Conservation (phyloP, 768 basidiomycete genomes). For the Flagelloscypha sp. region DNA sequence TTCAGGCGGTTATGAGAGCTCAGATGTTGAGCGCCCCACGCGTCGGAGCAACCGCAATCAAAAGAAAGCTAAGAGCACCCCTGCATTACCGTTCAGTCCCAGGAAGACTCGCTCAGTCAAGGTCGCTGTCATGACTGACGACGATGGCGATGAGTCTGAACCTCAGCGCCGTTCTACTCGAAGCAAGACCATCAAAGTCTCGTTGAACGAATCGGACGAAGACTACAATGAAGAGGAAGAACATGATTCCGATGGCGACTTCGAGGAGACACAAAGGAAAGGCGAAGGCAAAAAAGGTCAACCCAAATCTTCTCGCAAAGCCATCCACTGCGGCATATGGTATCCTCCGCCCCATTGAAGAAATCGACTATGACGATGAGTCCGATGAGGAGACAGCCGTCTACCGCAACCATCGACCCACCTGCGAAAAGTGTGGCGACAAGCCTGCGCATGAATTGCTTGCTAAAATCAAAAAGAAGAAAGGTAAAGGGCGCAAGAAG, state of each 20-base stretch:
- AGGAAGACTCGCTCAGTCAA: constrained; percentile 43
- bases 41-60: constrained; percentile 11
- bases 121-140: constrained; percentile 21
- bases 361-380: constrained; percentile 34
- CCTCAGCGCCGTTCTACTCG: constrained; percentile 43
- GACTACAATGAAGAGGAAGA: constrained; percentile 20
- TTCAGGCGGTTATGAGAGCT: too few species aligned
- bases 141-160: constrained; percentile 16
- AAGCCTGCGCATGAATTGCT: constrained; percentile 50
- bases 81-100: constrained; percentile 58
- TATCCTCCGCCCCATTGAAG: constrained; percentile 31
- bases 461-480: constrained; percentile 26
- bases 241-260: constrained; percentile 23
- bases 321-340: constrained; percentile 35
- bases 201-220: constrained; percentile 23
- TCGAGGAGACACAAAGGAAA: constrained; percentile 10
- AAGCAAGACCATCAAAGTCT: constrained; percentile 27
- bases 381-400: constrained; percentile 50
- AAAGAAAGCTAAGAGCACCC: constrained; percentile 10
- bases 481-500: constrained; percentile 26
- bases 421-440: constrained; percentile 67
- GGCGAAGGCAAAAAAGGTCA: constrained; percentile 15
- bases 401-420: constrained; percentile 49
- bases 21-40: too few species aligned
- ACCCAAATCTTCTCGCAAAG: constrained; percentile 17